Base-by-base conservation (phyloP, 208 protist genomes). In the Wallacemonas sp. region DNA sequence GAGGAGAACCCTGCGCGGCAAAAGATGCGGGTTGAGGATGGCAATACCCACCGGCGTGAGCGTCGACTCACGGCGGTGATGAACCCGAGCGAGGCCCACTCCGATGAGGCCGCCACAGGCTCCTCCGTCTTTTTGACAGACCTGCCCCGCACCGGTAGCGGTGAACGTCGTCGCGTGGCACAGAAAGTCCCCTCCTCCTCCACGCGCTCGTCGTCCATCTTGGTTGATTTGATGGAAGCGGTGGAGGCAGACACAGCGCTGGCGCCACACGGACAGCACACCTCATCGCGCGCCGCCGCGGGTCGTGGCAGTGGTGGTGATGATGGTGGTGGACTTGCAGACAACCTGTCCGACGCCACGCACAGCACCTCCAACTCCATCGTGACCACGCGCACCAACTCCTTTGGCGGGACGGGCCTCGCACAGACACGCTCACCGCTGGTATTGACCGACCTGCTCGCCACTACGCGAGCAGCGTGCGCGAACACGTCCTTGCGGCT, bases 111-210 rank as follows among this genome's bases (percentile, higher is more conserved):
- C 19, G 19, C 45, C 47, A 49, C 44, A 8, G 26, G 2, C 51
- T 31, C 51, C 3, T 58, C 51, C 28, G 33, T 58, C 28, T 58
- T 58, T 31, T 39, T 58, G 30, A 58, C 51, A 11, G 51, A 58
- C 51, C 14, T 58, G 4, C 28, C 46, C 21, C 11, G 11, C 42
- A n/a, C n/a, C n/a, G n/a, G n/a, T n/a, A n/a, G n/a, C n/a, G n/a
- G n/a, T n/a, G n/a, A n/a, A n/a, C n/a, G n/a, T n/a, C n/a, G n/a
- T n/a, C n/a, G n/a, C n/a, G n/a, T n/a, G n/a, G n/a, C n/a, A n/a
- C n/a, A n/a, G n/a, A n/a, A n/a, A n/a, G n/a, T n/a, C n/a, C n/a
- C n/a, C n/a, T n/a, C n/a, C n/a, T n/a, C n/a, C n/a, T n/a, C n/a
- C n/a, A n/a, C n/a, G n/a, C n/a, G n/a, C n/a, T n/a, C n/a, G n/a